These are phyloP conservation scores for Rubia occidens DNA, from an alignment of 305 asterid species.

Conservation along the genomic window DNA sequence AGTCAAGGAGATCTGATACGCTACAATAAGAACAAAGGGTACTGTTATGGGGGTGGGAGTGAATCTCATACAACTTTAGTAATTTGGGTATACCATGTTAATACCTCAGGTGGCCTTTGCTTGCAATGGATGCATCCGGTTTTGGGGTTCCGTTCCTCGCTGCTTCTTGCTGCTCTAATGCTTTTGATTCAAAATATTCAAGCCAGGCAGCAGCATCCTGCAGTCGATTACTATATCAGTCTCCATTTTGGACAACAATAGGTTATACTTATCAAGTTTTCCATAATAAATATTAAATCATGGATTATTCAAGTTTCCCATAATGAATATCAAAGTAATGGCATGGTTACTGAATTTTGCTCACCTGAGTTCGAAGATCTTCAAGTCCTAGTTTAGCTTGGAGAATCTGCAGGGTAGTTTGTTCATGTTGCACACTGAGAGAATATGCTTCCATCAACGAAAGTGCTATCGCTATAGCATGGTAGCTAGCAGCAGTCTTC, in stretches of 20 bases:
- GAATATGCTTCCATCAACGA: constrained; percentile 99
- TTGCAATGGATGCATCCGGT: constrained; percentile 95
- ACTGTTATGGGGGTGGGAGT: constrained; percentile 26
- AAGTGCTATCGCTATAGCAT: constrained; percentile 99
- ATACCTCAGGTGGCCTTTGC: constrained; percentile 99
- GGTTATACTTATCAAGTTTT: not conserved
- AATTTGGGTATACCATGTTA: constrained; percentile 39
- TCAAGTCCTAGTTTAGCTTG: constrained; percentile 92
- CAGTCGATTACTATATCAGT: constrained; percentile 22
- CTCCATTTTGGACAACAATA: not conserved
- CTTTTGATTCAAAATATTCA: constrained; percentile 97
- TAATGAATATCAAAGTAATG: not conserved
- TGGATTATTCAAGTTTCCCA: not conserved
- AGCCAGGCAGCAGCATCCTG: constrained; percentile 99
- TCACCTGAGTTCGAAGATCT: constrained; percentile 99
- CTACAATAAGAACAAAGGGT: constrained; percentile 46
- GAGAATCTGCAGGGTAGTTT: constrained; percentile 92
- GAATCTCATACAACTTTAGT: constrained; percentile 27
- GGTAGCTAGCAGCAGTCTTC: constrained; percentile 99
- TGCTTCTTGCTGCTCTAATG: constrained; percentile 98
- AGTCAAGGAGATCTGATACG: constrained; percentile 98
- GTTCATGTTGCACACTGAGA: constrained; percentile 97
- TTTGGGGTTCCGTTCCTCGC: constrained; percentile 94
- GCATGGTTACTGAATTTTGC: constrained; percentile 13
- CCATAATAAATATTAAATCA: not conserved